Base-by-base conservation (phyloP, 257 asterid genomes). In the Lycium barbarum region DNA sequence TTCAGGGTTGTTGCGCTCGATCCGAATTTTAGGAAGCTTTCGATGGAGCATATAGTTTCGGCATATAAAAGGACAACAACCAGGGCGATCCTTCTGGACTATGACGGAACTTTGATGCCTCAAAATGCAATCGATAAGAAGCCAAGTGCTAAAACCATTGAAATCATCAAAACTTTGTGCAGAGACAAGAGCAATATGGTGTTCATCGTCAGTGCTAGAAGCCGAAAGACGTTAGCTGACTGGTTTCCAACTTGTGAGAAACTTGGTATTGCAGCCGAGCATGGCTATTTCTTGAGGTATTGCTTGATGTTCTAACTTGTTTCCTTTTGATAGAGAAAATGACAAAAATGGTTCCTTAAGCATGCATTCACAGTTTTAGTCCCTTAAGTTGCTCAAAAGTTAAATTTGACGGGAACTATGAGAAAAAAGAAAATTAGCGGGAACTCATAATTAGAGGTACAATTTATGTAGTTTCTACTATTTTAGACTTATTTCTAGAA, bases 81-180 rank as follows among this genome's bases (percentile, higher is more conserved):
- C 51, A 89, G 98, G 84, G 98, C 93, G 51, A 90, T 95, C 83
- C 93, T 95, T 81, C 89, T 95, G 15, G 98, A 95, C 84, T 95
- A 95, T 70, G 98, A 95, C 83, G 98, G 98, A 43, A 95, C 98
- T 66, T 87, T 95, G 76, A 93, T 95, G 98, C 98, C 98, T 84
- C 98, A 92, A 84, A 93, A 89, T 85, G 85, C 98, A 7, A 93
- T 95, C 2, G 95, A 95, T 79, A 93, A 93, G 94, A 95, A 93
- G 87, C 98, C 98, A 4, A 95, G 93, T 90, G 67, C 91, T 45
- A 90, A 91, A 85, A 91, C 98, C 1, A 87, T 92, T 7, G 96
- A 92, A n/a, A 92, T 93, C 65, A 71, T 95, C 14, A 92, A 91
- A 81, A 85, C 84, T 58, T 90, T 95, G 80, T 91, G 97, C 85